phyloP scores from a whole-genome alignment of 2,329 filamentous ascomycete species.

The Thelonectria blattea region DNA sequence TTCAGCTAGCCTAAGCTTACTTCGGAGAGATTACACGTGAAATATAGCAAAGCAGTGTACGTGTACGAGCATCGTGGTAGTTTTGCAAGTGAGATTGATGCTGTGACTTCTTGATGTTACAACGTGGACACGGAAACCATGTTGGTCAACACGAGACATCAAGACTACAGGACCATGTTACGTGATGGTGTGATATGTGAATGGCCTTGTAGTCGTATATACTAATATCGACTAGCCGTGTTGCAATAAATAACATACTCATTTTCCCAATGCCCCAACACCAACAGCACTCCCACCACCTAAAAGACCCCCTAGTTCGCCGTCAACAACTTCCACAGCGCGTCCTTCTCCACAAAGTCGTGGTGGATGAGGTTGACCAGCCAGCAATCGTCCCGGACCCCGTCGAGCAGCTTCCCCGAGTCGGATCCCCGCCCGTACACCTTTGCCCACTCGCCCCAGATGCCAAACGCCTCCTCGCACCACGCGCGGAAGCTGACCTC shows the following conservation, averaged over 20 bases:
- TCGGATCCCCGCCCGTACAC: constrained; percentile 80
- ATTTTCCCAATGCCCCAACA: constrained; percentile 44
- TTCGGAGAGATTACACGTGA: too few relatives aligned
- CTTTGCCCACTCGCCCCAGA: constrained; percentile 92
- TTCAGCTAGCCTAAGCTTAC: too few relatives aligned
- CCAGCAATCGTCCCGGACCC: constrained; percentile 75
- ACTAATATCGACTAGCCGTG: not conserved
- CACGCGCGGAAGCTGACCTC: constrained; percentile 92
- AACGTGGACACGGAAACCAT: too few relatives aligned
- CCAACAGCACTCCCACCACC: constrained; percentile 1
- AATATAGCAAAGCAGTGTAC: too few relatives aligned
- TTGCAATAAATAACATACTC: constrained; percentile 14
- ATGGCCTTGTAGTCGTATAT: not conserved
- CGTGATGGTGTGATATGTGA: not conserved
- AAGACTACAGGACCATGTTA: too few relatives aligned
- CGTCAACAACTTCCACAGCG: constrained; percentile 73
- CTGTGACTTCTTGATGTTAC: too few relatives aligned
- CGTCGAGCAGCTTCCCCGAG: constrained; percentile 73
- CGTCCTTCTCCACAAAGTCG: constrained; percentile 73
- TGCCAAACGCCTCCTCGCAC: constrained; percentile 94
- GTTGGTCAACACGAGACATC: not conserved
- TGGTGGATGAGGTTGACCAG: constrained; percentile 91
- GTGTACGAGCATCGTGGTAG: too few relatives aligned
- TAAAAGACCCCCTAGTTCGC: constrained; percentile 28
- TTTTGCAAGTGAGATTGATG: too few relatives aligned